These are phyloP conservation scores for Wickerhamomyces tratensis DNA, from an alignment of 805 yeast species.

Conservation along the genomic window DNA sequence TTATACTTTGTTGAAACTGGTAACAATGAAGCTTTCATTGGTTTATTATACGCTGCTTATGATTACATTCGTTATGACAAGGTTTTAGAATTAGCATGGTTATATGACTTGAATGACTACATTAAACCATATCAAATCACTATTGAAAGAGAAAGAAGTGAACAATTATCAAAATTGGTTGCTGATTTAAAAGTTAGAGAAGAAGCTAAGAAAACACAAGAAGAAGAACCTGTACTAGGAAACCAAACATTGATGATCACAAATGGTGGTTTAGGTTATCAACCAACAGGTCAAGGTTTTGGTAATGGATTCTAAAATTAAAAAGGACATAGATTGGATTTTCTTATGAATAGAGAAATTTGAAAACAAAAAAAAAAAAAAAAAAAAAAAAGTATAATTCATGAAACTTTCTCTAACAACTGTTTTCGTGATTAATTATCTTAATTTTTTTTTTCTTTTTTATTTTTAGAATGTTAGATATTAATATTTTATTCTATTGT, in stretches of 20 bases:
- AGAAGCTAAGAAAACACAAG: conserved; percentile 45
- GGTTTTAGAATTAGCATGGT: conserved; percentile 87
- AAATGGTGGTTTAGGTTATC: conserved; percentile 66
- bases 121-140: conserved; percentile 90
- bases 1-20: conserved; percentile 94
- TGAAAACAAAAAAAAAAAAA: no score
- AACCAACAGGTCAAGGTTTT: conserved; percentile 65
- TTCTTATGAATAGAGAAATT: no score
- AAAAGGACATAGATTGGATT: conserved; percentile 3
- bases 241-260: conserved; percentile 77
- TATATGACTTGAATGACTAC: conserved; percentile 73
- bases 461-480: no score
- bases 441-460: no score
- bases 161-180: conserved; percentile 52
- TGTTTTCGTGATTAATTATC: no score
- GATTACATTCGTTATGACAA: conserved; percentile 71
- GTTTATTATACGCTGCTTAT: conserved; percentile 79
- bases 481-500: no score
- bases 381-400: no score
- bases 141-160: conserved; percentile 69
- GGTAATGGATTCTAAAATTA: conserved; percentile 36
- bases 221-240: conserved; percentile 32
- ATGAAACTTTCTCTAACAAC: no score
- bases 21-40: conserved; percentile 90
- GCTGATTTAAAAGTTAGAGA: conserved; percentile 65